Base-by-base conservation (phyloP, 495 filamentous ascomycete genomes). In the Lophiostoma macrostomum region DNA sequence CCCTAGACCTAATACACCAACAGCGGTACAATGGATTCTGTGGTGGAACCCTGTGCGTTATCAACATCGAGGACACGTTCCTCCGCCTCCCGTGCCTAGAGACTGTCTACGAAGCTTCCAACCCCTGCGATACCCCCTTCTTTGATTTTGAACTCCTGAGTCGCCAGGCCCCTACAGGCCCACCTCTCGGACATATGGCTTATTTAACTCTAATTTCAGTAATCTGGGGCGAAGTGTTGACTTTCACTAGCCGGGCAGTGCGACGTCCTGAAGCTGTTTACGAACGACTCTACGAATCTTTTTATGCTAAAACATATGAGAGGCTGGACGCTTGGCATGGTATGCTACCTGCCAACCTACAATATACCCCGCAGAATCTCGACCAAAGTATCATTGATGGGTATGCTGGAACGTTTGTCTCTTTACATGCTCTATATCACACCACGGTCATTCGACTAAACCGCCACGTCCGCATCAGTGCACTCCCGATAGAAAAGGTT, bases 211-310 rank as follows among this genome's bases (percentile, higher is more conserved):
- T 82, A 25, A 72, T 87, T 16, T 70, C 80, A 20, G 73, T 80
- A 1, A 75, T 86, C 18, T 87, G 78, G 80, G 78, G 80, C 1
- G 80, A 87, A 27, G 76, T 85, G 2, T 79, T 79, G 58, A 69
- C 76, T 5, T 72, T 79, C 42, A 75, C 78, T 24, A 79, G 80
- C 62, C 75, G 81, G 28, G 52, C 76, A 22, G 68, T 77, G 1
- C 70, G 84, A 47, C 73, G 76, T 22, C 70, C 73, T 5, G 53
- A 69, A 5, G 62, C 70, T 6, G 57, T 67, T 14, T 80, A 79
- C 52, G 57, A 56, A 32, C 63, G 58, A 40, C 62, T 63, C 1
- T 79, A 78, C 46, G 72, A 76, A 42, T 65, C 71, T 13, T 81
- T 82, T 45, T 76, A 83, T 45, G 64, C 65, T 5, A 69, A 63